A percentile compares a stretch with the other conserved stretches of the same genome.
phyloP scores from a whole-genome alignment of 148 eudicot species.

The Vaccinium darrowii region DNA sequence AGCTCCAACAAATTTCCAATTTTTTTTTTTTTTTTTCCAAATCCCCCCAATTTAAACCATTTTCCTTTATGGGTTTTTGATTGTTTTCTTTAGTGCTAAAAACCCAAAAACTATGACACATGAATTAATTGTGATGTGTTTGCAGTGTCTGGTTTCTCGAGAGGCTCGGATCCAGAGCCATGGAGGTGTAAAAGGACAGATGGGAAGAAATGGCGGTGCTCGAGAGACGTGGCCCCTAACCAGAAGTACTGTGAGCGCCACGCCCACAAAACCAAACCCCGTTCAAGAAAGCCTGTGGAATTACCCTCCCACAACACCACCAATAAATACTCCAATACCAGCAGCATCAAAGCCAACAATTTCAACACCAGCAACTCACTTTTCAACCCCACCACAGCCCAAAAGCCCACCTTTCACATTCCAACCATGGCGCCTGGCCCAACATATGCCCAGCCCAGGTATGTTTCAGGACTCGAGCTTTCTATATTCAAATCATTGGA shows the following conservation, averaged over 20 bases:
- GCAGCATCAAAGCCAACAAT: background rate
- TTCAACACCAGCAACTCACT: background rate
- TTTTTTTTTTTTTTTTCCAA: background rate
- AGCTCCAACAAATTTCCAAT: background rate
- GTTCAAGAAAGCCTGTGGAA: conserved; percentile 99
- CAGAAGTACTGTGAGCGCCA: conserved; percentile 89
- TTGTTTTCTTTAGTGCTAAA: too few species aligned
- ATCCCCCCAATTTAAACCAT: background rate
- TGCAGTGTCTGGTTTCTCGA: conserved; percentile 27
- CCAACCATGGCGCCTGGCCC: conserved; percentile 28
- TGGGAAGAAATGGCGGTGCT: conserved; percentile 86
- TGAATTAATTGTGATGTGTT: background rate
- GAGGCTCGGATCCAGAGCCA: conserved; percentile 63
- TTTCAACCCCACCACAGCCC: background rate
- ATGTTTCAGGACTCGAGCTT: background rate
- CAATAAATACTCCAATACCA: background rate
- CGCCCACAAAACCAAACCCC: conserved; percentile 63
- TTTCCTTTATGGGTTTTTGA: background rate
- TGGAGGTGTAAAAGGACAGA: conserved; percentile 90
- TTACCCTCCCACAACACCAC: conserved; percentile 15
- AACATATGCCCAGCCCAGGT: conserved; percentile 44
- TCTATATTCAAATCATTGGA: background rate
- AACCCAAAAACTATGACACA: too few species aligned
- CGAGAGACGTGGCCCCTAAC: conserved; percentile 78
- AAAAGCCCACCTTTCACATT: conserved; percentile 19